Evolutionary conservation across 2,329 filamentous ascomycete genomes (phyloP), one percentile per base, ranked within the genome.

Genomic region (Colletotrichum aenigma): DNA sequence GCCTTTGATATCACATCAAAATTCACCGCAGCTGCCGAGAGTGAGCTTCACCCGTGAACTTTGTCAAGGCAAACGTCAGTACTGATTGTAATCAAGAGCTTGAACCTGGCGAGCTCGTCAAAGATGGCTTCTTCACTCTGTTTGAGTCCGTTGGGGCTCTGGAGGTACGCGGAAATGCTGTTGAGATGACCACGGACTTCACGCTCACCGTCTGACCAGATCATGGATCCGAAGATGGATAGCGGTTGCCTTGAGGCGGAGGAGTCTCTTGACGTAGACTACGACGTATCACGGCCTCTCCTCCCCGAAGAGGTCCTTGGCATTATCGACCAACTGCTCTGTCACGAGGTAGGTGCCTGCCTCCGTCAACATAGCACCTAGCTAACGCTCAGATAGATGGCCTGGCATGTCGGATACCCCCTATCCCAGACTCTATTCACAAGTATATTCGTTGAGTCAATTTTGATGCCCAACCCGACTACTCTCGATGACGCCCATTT

Each of bases 191-290:
- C 16, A 16, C 7, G 21, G 24, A 48, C 24, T 10, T n/a, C 13
- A 28, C 52, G 55, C 71, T 78, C 55, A 76, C 61, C 68, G 15
- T 13, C 15, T 12, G 24, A 55, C 30, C 81, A 99, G 97, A 98
- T 99, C 80, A 98, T 98, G 95, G 97, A 99, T 82, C 93, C 95
- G 1, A 99, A 98, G 86, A 99, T 99, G 97, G 97, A 99, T 84
- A 98, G 95, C 82, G 97, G 97, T 32, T 96, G 94, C 78, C 88
- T 97, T 8, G 89, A 92, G 24, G 91, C 94, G 9, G 94, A 93
- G 34, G 95, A 98, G 81, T 92, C 93, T n/a, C 90, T 96, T 38
- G 95, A 98, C 75, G 94, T 96, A 77, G 90, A 94, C 66, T 98
- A 96, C 84, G 93, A 98, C 81, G 91, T 96, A 55, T 87, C 91